These are phyloP conservation scores for Orbilia javanica DNA, from an alignment of 2,329 filamentous ascomycete species.

Conservation along the genomic window DNA sequence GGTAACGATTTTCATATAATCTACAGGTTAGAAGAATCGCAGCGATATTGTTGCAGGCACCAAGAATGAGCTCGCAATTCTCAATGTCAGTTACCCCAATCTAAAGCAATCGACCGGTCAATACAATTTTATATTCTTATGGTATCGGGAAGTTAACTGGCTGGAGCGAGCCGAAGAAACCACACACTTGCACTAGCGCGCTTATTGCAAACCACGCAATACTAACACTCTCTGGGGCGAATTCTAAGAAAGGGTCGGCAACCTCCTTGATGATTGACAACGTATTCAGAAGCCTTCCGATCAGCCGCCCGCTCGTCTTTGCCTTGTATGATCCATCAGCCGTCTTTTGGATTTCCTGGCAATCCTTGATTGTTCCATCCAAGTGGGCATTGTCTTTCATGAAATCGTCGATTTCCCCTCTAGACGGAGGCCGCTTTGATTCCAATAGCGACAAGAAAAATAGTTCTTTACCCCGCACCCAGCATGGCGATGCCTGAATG, in stretches of 20 bases:
- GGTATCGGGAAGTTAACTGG: not conserved
- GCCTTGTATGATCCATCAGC: slow-evolving; percentile 43
- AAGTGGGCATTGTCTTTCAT: slow-evolving; percentile 52
- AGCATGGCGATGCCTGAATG: slow-evolving; percentile 44
- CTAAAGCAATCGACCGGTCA: not conserved
- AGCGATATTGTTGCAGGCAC: slow-evolving; percentile 49
- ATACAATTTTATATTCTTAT: not conserved
- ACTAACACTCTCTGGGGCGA: slow-evolving; percentile 48
- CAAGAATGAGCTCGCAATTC: slow-evolving; percentile 51
- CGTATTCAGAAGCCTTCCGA: slow-evolving; percentile 28
- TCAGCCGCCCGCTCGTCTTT: slow-evolving; percentile 25
- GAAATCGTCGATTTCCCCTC: slow-evolving; percentile 38
- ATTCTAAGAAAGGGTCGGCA: slow-evolving; percentile 49
- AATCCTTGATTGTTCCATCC: slow-evolving; percentile 41
- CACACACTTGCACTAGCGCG: slow-evolving; percentile 35
- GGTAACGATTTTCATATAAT: slow-evolving; percentile 49
- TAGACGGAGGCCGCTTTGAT: slow-evolving; percentile 30
- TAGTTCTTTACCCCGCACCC: slow-evolving; percentile 50
- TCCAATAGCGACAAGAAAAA: slow-evolving; percentile 39
- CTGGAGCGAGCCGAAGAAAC: not conserved
- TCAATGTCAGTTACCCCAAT: slow-evolving; percentile 45
- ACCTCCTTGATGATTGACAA: slow-evolving; percentile 44
- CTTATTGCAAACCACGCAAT: slow-evolving; percentile 56
- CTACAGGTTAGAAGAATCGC: slow-evolving; percentile 48
- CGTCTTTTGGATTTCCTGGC: slow-evolving; percentile 40